Conservation (phyloP, 768 basidiomycete species). For the Russula lepida region DNA sequence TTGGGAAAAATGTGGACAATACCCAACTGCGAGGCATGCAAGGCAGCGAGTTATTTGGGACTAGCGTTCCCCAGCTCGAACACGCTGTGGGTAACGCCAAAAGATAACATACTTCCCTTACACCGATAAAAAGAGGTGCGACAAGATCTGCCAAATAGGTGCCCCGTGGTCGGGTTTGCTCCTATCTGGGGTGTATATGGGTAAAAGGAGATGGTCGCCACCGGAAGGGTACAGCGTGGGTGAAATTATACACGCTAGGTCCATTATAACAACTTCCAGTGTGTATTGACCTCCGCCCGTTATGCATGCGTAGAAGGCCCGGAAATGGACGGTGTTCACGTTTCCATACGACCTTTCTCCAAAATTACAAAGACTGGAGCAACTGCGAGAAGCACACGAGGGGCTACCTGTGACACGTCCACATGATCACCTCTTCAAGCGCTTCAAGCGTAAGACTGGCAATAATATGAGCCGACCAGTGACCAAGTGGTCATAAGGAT, state of each 20-base stretch:
- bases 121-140: background rate
- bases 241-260: background rate
- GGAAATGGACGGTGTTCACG: background rate
- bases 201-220: background rate
- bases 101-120: background rate
- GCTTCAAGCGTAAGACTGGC: background rate
- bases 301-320: background rate
- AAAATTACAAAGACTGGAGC: background rate
- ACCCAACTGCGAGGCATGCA: background rate
- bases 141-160: background rate
- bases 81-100: background rate
- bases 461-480: background rate
- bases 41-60: background rate
- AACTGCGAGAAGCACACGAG: background rate
- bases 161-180: background rate
- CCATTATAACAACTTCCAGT: background rate
- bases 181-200: background rate
- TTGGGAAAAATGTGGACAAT: background rate
- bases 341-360: background rate
- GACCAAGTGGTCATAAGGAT: background rate
- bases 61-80: background rate
- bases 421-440: background rate
- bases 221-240: background rate
- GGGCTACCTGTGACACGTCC: background rate
- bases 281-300: background rate